phyloP scores from a whole-genome alignment of 2,329 filamentous ascomycete species.

The Penicillium sp. region DNA sequence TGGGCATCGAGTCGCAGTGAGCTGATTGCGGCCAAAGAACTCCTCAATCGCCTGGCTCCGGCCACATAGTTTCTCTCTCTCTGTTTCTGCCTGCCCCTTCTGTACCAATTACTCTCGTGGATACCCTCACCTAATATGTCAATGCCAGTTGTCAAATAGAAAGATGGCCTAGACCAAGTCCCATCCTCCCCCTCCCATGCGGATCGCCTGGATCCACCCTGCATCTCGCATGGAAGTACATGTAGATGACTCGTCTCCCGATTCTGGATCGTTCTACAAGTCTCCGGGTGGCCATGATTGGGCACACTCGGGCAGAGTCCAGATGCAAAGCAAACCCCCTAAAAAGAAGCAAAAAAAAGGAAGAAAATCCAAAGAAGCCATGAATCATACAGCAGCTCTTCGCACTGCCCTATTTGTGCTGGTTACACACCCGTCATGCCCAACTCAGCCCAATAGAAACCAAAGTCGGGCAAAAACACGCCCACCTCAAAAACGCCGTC shows the following conservation, averaged over 20 bases:
- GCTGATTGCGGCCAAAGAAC: conserved; percentile 46
- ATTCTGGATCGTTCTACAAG: conserved; percentile 16
- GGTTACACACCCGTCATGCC: conserved; percentile 14
- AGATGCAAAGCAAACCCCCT: too few species aligned
- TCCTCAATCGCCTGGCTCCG: conserved; percentile 37
- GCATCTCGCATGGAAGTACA: neutral
- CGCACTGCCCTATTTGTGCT: neutral
- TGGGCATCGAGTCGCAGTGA: conserved; percentile 42
- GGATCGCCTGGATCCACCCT: conserved; percentile 8
- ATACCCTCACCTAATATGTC: conserved; percentile 2
- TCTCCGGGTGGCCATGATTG: conserved; percentile 15
- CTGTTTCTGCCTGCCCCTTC: neutral
- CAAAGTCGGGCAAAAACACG: conserved; percentile 9
- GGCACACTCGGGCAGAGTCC: conserved; percentile 25
- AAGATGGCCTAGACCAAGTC: neutral
- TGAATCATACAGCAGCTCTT: conserved; percentile 6
- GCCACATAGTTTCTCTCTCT: conserved; percentile 12
- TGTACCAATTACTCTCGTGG: conserved; percentile 1
- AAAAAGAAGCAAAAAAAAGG: neutral
- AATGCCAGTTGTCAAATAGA: neutral
- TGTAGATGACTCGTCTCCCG: conserved; percentile 6
- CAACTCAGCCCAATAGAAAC: conserved; percentile 19
- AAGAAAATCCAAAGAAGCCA: too few species aligned
- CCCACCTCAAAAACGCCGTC: conserved; percentile 9
- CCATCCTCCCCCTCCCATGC: neutral